phyloP scores from a whole-genome alignment of 345 rosid species.

The Anastatica hierochuntica region DNA sequence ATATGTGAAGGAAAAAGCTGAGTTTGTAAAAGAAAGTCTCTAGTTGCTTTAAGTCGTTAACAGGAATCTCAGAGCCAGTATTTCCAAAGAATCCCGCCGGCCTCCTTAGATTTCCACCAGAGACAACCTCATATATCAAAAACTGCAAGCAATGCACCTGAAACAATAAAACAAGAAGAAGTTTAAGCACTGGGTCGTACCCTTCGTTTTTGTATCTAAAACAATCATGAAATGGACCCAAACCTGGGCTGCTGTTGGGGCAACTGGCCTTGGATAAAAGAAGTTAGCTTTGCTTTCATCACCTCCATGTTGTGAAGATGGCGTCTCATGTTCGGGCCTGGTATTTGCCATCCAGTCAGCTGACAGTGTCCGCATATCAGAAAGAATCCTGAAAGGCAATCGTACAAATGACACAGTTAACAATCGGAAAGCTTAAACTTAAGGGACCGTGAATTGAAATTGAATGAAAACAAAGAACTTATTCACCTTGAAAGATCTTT shows the following conservation, averaged over 20 bases:
- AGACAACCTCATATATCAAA: conserved; percentile 91
- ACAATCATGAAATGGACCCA: conserved; percentile 2
- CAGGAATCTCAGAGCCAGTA: conserved; percentile 94
- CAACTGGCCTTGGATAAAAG: conserved; percentile 94
- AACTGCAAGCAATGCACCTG: conserved; percentile 98
- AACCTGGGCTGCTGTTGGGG: conserved; percentile 97
- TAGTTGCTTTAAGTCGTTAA: conserved; percentile 82
- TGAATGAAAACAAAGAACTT: background rate
- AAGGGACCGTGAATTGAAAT: conserved; percentile 1
- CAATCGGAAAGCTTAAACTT: background rate
- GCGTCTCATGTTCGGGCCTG: conserved; percentile 68
- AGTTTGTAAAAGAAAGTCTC: conserved; percentile 98
- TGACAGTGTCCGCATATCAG: conserved; percentile 99
- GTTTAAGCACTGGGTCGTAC: background rate
- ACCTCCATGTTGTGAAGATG: conserved; percentile 56
- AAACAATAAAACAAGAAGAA: conserved; percentile 9
- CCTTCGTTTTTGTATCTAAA: background rate
- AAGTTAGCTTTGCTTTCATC: conserved; percentile 72
- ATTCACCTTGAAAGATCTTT: conserved; percentile 82
- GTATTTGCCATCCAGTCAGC: conserved; percentile 99
- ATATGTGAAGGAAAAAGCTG: conserved; percentile 87
- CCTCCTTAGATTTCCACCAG: conserved; percentile 98
- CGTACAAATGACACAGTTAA: conserved; percentile 4
- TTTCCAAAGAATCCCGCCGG: conserved; percentile 99
- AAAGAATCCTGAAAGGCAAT: conserved; percentile 69